phyloP scores from a whole-genome alignment of 768 basidiomycete genomes.

The Rhodotorula toruloides region DNA sequence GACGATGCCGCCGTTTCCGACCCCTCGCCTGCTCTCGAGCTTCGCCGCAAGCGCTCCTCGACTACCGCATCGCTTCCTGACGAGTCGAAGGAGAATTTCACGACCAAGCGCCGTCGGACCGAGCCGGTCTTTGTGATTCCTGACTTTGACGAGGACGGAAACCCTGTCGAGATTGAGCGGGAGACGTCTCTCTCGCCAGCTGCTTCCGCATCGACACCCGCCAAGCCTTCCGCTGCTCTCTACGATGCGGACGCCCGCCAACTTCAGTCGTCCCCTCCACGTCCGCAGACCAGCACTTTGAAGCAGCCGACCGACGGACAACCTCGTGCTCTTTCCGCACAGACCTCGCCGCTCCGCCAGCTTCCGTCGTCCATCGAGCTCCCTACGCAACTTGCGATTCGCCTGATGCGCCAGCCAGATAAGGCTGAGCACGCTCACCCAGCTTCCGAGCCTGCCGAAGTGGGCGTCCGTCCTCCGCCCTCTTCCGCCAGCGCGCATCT shows the following conservation, averaged over 20 bases:
- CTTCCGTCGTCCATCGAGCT: conserved; percentile 12
- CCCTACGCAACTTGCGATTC: neutral
- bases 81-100: too few relatives aligned
- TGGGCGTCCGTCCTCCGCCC: neutral
- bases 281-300: neutral
- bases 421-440: neutral
- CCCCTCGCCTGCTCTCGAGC: too few relatives aligned
- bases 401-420: neutral
- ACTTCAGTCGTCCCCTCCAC: too few relatives aligned
- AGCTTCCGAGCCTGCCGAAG: too few relatives aligned
- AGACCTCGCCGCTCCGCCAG: neutral
- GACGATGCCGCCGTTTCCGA: too few relatives aligned
- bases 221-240: neutral
- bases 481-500: neutral
- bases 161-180: neutral
- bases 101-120: too few relatives aligned
- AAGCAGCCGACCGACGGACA: too few relatives aligned
- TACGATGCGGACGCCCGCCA: too few relatives aligned
- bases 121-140: neutral
- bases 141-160: conserved; percentile 29
- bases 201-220: neutral
- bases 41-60: too few relatives aligned
- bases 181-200: neutral
- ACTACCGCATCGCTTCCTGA: too few relatives aligned
- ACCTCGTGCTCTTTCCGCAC: neutral